A percentile compares a stretch with the other conserved stretches of the same genome.
Evolutionary conservation across 179 eudicot species (phyloP).

Genomic region (Patellifolia procumbens): DNA sequence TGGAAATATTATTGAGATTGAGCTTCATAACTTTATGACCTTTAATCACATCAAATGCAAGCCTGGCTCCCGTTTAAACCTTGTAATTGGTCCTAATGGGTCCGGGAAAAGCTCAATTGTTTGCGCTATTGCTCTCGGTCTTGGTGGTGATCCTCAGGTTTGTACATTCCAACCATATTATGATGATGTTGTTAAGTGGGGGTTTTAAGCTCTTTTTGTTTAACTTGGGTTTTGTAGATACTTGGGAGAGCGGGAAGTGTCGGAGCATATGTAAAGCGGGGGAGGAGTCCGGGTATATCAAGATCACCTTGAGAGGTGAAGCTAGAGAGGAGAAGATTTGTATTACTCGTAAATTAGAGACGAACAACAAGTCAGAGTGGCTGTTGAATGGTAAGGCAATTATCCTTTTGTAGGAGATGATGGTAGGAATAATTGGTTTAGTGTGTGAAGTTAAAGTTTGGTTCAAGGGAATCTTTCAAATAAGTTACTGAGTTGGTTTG

Average conservation of each 20-base stretch:
- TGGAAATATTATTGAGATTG: conserved; percentile 83
- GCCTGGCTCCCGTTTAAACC: conserved; percentile 86
- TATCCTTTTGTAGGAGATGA: background rate
- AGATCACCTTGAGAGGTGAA: conserved; percentile 75
- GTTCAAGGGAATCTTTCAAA: background rate
- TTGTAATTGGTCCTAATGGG: conserved; percentile 96
- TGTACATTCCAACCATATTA: background rate
- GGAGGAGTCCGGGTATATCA: conserved; percentile 79
- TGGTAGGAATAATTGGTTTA: background rate
- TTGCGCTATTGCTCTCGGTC: conserved; percentile 93
- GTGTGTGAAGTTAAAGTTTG: background rate
- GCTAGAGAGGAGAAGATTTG: conserved; percentile 44
- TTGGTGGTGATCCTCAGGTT: conserved; percentile 99
- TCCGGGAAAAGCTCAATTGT: conserved; percentile 96
- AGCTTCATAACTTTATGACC: conserved; percentile 90
- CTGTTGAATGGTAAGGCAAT: conserved; percentile 57
- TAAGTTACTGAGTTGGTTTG: background rate
- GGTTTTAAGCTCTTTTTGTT: too few relatives aligned
- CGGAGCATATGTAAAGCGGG: conserved; percentile 93
- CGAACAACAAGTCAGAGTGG: conserved; percentile 93
- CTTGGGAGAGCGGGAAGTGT: conserved; percentile 86
- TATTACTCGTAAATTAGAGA: conserved; percentile 76
- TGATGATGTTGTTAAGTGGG: too few relatives aligned
- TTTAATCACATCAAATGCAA: conserved; percentile 66
- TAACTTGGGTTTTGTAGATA: conserved; percentile 49